Evolutionary conservation across 805 yeast species (phyloP), one percentile per base, ranked within the genome.

Genomic region (Ogataea salicorniae): DNA sequence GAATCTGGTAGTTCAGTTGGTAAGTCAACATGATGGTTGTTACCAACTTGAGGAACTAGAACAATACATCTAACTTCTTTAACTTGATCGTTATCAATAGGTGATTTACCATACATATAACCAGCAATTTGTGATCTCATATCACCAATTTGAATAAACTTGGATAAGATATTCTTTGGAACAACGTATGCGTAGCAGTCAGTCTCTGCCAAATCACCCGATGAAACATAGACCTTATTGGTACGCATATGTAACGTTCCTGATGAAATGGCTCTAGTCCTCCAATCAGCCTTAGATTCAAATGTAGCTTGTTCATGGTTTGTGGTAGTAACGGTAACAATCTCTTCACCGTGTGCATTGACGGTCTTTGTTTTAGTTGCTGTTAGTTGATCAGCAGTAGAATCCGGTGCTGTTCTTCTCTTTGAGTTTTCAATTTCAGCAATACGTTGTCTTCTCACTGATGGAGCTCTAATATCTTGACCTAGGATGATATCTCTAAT

Each of bases 311-410:
- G 94, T 63, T 90, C 99, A 61, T 87, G 91, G 52, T 81, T 81
- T 16, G 91, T 81, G 0, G 98, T 90, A 0, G 98, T 90, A 31
- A 92, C 96, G 0, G 96, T 92, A 38, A 87, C 84, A 58, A 94
- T 92, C 58, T 91, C 95, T 61, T 94, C 99, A 34, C 99, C 99
- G 60, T 91, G 97, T 2, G 87, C 96, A 61, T 89, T 94, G 23
- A 83, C 82, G 0, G 95, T 86, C 47, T 83, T 84, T 0, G 95
- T 82, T 57, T 88, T 90, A 56, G 84, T 75, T 0, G 95, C 94
- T 0, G 90, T 79, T 33, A 83, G 68, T 53, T 85, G 84, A 48
- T 75, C 74, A 14, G 71, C 72, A 2, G 59, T 49, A 17, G 68
- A 68, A 14, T 65, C 69, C 34, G 70, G 74, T 42, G 69, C 69